A percentile compares a stretch with the other conserved stretches of the same genome.
These are phyloP conservation scores for Microbotryomycetes sp. DNA, from an alignment of 1,284 basidiomycete genomes.

Conservation along the genomic window DNA sequence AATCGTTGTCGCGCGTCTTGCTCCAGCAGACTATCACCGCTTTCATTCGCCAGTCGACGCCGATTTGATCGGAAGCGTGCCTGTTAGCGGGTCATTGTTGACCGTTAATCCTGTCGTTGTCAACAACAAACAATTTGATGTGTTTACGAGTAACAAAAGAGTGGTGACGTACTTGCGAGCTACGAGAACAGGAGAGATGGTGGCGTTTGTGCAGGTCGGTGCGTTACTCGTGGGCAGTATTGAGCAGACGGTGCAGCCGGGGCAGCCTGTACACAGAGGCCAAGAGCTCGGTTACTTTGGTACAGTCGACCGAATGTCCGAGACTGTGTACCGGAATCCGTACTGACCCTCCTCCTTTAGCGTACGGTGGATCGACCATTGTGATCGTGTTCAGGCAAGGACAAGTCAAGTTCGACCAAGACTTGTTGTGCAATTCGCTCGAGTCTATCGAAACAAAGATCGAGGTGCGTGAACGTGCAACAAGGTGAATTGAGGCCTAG, in stretches of 20 bases:
- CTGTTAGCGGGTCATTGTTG: constrained; percentile 13
- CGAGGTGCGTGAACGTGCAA: constrained; percentile 47
- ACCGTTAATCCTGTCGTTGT: constrained; percentile 72
- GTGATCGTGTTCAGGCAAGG: constrained; percentile 59
- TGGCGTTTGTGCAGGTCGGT: constrained; percentile 39
- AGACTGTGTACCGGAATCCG: constrained; percentile 45
- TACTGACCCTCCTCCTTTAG: not conserved
- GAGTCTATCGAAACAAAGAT: constrained; percentile 63
- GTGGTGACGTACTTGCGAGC: constrained; percentile 31
- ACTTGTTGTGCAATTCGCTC: constrained; percentile 55
- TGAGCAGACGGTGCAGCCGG: constrained; percentile 42
- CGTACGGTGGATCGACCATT: constrained; percentile 61
- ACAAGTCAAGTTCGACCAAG: constrained; percentile 56
- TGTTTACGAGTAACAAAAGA: constrained; percentile 60
- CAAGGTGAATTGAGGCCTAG: no score
- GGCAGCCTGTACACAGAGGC: constrained; percentile 43
- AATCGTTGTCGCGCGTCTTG: constrained; percentile 57
- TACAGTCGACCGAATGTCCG: constrained; percentile 41
- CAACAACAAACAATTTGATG: constrained; percentile 60
- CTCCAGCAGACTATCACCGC: constrained; percentile 75
- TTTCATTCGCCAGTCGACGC: constrained; percentile 72
- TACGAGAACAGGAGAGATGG: constrained; percentile 38
- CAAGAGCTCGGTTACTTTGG: constrained; percentile 49
- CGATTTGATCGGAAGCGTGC: constrained; percentile 32
- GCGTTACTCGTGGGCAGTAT: constrained; percentile 51